Percentiles rank a stretch among this genome's conserved stretches.
These are phyloP conservation scores for Collybia sordida DNA, from an alignment of 768 basidiomycete genomes.

Conservation along the genomic window DNA sequence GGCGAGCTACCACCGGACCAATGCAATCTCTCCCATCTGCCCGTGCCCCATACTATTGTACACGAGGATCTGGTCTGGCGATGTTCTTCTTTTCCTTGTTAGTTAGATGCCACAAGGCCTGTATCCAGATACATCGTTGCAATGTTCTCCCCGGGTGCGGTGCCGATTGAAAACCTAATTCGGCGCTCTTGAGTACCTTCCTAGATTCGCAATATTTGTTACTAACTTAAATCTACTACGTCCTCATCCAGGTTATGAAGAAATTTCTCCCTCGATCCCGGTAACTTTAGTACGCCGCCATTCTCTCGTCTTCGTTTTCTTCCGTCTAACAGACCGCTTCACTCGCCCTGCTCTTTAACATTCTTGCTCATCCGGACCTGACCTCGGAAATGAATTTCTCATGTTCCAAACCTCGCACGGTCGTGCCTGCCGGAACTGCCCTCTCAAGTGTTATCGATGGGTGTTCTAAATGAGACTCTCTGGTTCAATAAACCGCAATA, in stretches of 20 bases:
- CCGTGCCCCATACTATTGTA: constrained; percentile 6
- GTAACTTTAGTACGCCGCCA: no score
- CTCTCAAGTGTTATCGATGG: constrained; percentile 15
- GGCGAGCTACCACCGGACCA: neutral
- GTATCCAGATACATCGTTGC: constrained; percentile 2
- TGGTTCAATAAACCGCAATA: neutral
- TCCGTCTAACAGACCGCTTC: neutral
- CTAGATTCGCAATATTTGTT: no score
- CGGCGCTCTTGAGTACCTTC: no score
- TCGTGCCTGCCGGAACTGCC: constrained; percentile 8
- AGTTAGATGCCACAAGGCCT: constrained; percentile 13
- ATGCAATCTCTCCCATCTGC: no score
- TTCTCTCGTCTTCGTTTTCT: neutral
- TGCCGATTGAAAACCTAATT: neutral
- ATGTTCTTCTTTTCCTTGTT: constrained; percentile 18
- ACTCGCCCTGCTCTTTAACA: neutral
- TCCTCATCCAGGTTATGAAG: no score
- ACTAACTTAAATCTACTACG: no score
- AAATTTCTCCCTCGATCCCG: no score
- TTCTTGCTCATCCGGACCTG: constrained; percentile 5
- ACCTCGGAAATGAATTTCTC: constrained; percentile 35
- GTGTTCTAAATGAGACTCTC: constrained; percentile 1
- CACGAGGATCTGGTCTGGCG: constrained; percentile 26
- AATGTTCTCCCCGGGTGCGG: neutral
- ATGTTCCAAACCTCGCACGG: constrained; percentile 19